Base-by-base conservation (phyloP, 805 yeast species). In the Sugiyamaella boreocaroliniensis region DNA sequence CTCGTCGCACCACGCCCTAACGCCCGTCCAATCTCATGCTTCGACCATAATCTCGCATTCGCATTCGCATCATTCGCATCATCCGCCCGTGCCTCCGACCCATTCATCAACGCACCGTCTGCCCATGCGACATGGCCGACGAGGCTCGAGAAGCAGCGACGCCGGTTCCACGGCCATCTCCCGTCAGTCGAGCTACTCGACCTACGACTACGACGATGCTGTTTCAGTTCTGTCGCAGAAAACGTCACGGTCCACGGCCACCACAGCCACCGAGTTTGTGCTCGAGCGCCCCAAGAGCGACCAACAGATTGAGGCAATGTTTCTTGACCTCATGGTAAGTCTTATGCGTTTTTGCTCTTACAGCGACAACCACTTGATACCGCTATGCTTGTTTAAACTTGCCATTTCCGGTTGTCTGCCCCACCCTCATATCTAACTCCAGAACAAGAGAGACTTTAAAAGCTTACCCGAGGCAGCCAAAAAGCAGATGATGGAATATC, bases 401-500 rank as follows among this genome's bases (percentile, higher is more conserved):
- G 14, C 16, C 16, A 22, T 22, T 22, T 22, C 26, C 6, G 26
- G 26, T 22, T 6, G 26, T 22, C 26, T 6, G 6, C 26, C 26
- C 26, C 6, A 22, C 26, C 26, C 26, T 2, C 9, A 18, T 4
- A 18, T 16, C 18, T 18, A 37, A 32, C 22, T 11, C 16, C 46
- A 58, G 61, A 65, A 66, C 52, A 66, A 68, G 52, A 79, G 97
- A 62, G 95, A 90, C 65, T 85, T 88, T 68, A 80, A 76, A 55
- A 70, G 76, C 43, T 71, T 85, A 32, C 87, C 96, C 0, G 80
- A 79, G 22, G 79, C 78, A 49, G 96, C 93, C 2, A 82, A 83
- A 58, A 77, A 74, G 52, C 93, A 87, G 63, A 82, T 92, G 86
- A 75, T 80, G 62, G 78, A 77, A 59, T 89, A 85, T 64, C 79